These are phyloP conservation scores for Coffea eugenioides DNA, from an alignment of 257 asterid genomes.

Conservation along the genomic window DNA sequence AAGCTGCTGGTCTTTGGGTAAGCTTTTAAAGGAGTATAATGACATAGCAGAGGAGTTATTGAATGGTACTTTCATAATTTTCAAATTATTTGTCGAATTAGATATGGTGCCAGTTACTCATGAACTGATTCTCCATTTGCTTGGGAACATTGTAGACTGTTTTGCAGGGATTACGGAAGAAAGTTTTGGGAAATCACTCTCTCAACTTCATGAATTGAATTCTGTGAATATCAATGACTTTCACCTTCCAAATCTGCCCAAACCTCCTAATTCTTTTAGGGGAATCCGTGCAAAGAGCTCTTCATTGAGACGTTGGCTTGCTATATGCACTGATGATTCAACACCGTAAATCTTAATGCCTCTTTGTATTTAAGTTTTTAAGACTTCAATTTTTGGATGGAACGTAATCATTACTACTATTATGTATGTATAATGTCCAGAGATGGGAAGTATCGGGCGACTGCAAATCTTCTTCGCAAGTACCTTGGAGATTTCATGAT, in stretches of 20 bases:
- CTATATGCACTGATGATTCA: conserved; percentile 83
- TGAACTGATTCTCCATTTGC: conserved; percentile 8
- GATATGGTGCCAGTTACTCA: not conserved
- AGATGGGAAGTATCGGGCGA: conserved; percentile 65
- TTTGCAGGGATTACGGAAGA: conserved; percentile 71
- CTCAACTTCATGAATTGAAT: conserved; percentile 41
- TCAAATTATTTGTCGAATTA: conserved; percentile 2
- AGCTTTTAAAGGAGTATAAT: conserved; percentile 68
- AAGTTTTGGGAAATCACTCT: conserved; percentile 54
- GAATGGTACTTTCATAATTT: conserved; percentile 42
- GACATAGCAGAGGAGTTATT: conserved; percentile 50
- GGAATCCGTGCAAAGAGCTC: conserved; percentile 84
- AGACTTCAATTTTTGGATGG: not conserved
- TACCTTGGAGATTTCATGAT: conserved; percentile 93
- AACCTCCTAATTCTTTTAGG: conserved; percentile 68
- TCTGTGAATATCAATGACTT: conserved; percentile 51
- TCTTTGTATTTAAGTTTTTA: not conserved
- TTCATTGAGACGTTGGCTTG: conserved; percentile 81
- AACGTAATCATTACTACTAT: conserved; percentile 13
- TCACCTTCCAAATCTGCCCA: conserved; percentile 69
- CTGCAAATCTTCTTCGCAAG: conserved; percentile 83
- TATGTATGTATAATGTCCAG: conserved; percentile 38
- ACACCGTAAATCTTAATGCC: conserved; percentile 40
- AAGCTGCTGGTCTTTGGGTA: conserved; percentile 71
- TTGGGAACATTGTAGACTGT: conserved; percentile 48